phyloP scores from a whole-genome alignment of 306 rosid genomes.

The Gillenia trifoliata region DNA sequence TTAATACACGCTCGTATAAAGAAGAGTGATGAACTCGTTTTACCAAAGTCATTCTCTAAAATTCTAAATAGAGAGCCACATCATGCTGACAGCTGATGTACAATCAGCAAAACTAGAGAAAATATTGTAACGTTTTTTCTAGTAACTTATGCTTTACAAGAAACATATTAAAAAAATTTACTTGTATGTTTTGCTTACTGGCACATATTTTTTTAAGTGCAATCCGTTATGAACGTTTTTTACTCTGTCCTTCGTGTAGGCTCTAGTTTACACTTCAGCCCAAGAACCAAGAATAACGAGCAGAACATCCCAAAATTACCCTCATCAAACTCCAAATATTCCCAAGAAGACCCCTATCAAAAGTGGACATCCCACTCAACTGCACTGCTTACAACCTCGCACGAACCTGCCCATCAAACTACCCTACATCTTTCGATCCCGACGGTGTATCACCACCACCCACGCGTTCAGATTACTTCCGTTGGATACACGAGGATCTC shows the following conservation, averaged over 20 bases:
- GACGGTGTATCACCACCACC: background rate
- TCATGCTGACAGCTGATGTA: no score
- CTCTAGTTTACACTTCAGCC: background rate
- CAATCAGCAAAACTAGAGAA: no score
- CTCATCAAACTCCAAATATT: background rate
- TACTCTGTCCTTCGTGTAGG: background rate
- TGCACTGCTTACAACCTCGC: constrained; percentile 42
- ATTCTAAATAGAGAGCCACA: no score
- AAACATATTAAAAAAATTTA: no score
- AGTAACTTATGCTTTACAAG: no score
- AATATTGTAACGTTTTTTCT: no score
- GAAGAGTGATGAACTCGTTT: no score
- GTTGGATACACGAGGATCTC: constrained; percentile 80
- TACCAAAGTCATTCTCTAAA: no score
- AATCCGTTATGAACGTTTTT: no score
- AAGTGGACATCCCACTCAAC: constrained; percentile 37
- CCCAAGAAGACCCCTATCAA: background rate
- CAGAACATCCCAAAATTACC: background rate
- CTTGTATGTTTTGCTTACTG: no score
- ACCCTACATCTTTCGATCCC: constrained; percentile 24
- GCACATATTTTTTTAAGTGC: no score
- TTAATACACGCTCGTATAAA: no score
- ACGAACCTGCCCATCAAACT: constrained; percentile 40
- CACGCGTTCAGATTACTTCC: constrained; percentile 75
- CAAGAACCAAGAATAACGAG: background rate